A percentile compares a stretch with the other conserved stretches of the same genome.
Conservation (phyloP, 2,329 filamentous ascomycete genomes). For the Xylariaceae sp. region DNA sequence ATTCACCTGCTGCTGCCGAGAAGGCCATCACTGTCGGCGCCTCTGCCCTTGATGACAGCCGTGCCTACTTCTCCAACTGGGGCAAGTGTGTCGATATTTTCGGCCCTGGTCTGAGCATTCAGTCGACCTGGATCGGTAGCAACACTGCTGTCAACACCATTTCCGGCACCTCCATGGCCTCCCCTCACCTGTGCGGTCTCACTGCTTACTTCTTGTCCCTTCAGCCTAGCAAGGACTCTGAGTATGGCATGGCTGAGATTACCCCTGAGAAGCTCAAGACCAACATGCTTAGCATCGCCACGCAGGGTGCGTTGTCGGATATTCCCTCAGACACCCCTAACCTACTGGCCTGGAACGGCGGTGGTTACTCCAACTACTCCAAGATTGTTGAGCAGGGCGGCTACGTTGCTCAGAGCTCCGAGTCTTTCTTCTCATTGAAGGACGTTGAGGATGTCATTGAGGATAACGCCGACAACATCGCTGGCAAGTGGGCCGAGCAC, state of each 20-base stretch:
- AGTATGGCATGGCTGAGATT: conserved; percentile 82
- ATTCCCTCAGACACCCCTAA: conserved; percentile 85
- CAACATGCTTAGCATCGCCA: conserved; percentile 77
- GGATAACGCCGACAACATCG: conserved; percentile 56
- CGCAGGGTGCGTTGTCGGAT: conserved; percentile 69
- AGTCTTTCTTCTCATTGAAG: conserved; percentile 43
- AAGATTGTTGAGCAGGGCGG: conserved; percentile 70
- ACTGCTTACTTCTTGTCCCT: conserved; percentile 97
- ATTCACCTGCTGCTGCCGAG: conserved; percentile 88
- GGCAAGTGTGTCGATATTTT: conserved; percentile 99
- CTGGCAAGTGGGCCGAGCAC: conserved; percentile 51
- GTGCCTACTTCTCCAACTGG: conserved; percentile 99
- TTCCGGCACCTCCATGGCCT: conserved; percentile 98
- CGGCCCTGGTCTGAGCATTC: conserved; percentile 91
- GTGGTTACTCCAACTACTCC: conserved; percentile 85
- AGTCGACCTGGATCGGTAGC: conserved; percentile 97
- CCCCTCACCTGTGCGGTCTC: conserved; percentile 92
- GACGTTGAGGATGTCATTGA: conserved; percentile 57
- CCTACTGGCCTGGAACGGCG: conserved; percentile 98
- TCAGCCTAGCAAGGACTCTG: conserved; percentile 83
- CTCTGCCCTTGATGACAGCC: conserved; percentile 86
- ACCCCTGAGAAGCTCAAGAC: conserved; percentile 93
- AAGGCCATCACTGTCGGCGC: conserved; percentile 95
- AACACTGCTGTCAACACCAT: conserved; percentile 97
- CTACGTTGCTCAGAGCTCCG: conserved; percentile 53